Conservation (phyloP, 805 yeast genomes). For the Yarrowia keelungensis region DNA sequence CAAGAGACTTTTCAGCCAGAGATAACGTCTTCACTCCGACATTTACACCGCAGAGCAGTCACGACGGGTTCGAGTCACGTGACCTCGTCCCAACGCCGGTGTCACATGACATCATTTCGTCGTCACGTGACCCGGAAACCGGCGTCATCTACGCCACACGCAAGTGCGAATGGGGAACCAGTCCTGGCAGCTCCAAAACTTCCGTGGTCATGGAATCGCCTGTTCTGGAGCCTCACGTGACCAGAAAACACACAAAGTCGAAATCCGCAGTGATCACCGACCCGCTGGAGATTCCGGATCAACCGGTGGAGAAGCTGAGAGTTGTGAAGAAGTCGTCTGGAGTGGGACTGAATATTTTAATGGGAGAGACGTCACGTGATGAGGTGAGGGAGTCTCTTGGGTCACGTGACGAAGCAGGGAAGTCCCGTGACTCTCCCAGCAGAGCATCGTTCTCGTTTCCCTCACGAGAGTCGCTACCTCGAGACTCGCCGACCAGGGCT, state of each 20-base stretch:
- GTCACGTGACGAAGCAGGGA: neutral
- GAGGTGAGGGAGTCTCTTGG: too few relatives aligned
- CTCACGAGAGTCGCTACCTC: too few relatives aligned
- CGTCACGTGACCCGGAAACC: conserved; percentile 21
- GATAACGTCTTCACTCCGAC: neutral
- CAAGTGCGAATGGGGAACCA: conserved; percentile 22
- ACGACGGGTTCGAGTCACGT: neutral
- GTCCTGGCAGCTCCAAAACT: neutral
- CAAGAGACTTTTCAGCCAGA: conserved; percentile 4
- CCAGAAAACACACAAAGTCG: neutral
- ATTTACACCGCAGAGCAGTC: neutral
- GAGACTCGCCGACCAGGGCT: neutral
- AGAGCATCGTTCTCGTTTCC: neutral
- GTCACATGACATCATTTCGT: conserved; percentile 24
- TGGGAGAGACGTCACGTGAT: neutral
- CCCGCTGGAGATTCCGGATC: conserved; percentile 7
- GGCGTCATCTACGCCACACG: conserved; percentile 32
- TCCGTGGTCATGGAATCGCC: neutral
- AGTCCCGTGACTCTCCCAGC: neutral
- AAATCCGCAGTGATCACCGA: neutral
- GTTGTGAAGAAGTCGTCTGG: conserved; percentile 18
- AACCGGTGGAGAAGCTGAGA: conserved; percentile 4
- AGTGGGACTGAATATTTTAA: conserved; percentile 1
- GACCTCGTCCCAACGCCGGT: conserved; percentile 14
- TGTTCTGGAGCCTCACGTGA: neutral